Base-by-base conservation (phyloP, 352 stramenopile genomes). In the Globisporangium alternatum region DNA sequence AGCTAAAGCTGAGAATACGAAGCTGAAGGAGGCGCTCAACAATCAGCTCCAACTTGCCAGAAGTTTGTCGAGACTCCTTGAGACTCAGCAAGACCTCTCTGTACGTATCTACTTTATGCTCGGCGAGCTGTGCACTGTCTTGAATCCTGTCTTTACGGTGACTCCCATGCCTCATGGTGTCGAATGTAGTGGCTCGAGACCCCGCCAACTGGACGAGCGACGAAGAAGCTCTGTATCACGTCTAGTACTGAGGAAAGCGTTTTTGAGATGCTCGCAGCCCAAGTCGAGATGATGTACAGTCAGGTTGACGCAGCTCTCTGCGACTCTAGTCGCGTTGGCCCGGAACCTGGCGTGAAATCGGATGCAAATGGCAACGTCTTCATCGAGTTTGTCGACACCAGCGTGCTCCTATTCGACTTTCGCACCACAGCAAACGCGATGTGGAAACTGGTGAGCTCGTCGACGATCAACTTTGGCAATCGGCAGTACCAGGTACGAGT, bases 1-100 rank as follows among this genome's bases (percentile, higher is more conserved):
- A 43, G 55, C 70, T 5, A 57, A 69, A n/a, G 15, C 37, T 4
- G 63, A 74, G 43, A 77, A 77, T 55, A 52, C 13, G 33, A 66
- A 64, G 22, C 52, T 77, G 25, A 52, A 58, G 3, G 53, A 55
- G 9, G n/a, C 39, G 15, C 39, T 45, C 12, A 45, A 45, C 3
- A 19, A n/a, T 6, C 39, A 45, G 5, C 39, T 45, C 39, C 13
- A 45, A 6, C 39, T 45, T 13, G 39, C 39, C 39, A 17, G 9
- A 2, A 45, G 12, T n/a, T n/a, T 45, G 39, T 45, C 39, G 6
- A 45, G 15, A n/a, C 39, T 45, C 39, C 39, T 45, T n/a, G 39
- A 45, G 15, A n/a, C 39, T 12, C 39, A n/a, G 39, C 39, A 45
- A n/a, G 39, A 45, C 39, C 39, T 45, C 13, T n/a, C 12, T 6